Conservation (phyloP, 2,329 filamentous ascomycete species). For the Fusarium odoratissimum region DNA sequence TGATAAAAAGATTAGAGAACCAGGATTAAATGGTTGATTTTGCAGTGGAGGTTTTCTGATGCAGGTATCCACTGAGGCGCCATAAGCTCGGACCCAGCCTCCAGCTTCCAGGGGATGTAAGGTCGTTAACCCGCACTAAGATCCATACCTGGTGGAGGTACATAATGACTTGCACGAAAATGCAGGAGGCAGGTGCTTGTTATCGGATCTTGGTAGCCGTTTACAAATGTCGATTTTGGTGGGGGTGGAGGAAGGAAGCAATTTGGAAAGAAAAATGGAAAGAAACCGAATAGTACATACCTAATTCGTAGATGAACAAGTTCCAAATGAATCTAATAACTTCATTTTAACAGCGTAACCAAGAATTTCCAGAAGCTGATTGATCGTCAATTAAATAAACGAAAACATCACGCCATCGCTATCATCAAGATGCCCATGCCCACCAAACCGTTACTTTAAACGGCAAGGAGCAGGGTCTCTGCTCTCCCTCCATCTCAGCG, state of each 20-base stretch:
- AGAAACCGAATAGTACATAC: not conserved
- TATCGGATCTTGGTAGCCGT: conserved; percentile 27
- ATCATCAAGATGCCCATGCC: conserved; percentile 1
- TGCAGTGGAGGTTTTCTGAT: conserved; percentile 18
- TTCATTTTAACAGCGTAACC: not conserved
- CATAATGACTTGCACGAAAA: conserved; percentile 33
- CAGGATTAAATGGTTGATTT: conserved; percentile 15
- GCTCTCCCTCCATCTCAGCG: conserved; percentile 19
- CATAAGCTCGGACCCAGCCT: conserved; percentile 28
- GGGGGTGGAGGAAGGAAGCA: conserved; percentile 15
- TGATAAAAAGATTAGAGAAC: conserved; percentile 21
- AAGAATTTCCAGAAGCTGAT: conserved; percentile 9
- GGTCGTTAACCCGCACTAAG: conserved; percentile 15
- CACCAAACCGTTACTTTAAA: conserved; percentile 10
- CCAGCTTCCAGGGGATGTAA: conserved; percentile 20
- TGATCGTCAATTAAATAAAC: conserved; percentile 16
- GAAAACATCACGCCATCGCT: conserved; percentile 28
- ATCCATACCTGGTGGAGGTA: conserved; percentile 22
- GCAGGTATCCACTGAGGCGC: conserved; percentile 19
- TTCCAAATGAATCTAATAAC: not conserved
- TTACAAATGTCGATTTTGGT: conserved; percentile 21
- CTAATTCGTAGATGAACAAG: not conserved
- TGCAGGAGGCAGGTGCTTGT: conserved; percentile 31
- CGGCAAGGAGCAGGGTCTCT: conserved; percentile 20
- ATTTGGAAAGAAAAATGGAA: not conserved